Conservation (phyloP, 2,329 filamentous ascomycete genomes). For the Xylariaceae sp. region DNA sequence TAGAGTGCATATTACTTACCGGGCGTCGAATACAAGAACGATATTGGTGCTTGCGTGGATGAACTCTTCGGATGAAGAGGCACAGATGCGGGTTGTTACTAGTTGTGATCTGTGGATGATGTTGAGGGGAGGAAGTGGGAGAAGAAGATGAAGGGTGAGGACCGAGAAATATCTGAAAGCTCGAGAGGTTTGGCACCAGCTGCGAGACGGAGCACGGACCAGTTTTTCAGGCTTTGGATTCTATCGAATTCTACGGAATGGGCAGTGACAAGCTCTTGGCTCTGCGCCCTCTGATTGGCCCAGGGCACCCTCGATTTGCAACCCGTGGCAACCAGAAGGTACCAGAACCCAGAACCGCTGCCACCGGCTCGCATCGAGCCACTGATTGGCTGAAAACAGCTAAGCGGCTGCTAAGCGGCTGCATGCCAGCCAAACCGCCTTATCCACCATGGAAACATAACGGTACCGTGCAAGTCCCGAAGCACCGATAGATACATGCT, state of each 20-base stretch:
- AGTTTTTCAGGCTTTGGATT: conserved; percentile 25
- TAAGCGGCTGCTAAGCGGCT: conserved; percentile 13
- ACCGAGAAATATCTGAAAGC: conserved; percentile 21
- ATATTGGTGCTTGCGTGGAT: conserved; percentile 12
- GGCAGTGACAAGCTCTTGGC: conserved; percentile 18
- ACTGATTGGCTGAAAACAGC: conserved; percentile 28
- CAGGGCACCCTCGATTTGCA: conserved; percentile 2
- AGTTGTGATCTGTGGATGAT: conserved; percentile 8
- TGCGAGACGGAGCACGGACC: conserved; percentile 26
- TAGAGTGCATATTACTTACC: conserved; percentile 13
- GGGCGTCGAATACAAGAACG: conserved; percentile 6
- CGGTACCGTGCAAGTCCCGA: neutral
- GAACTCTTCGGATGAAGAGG: conserved; percentile 14
- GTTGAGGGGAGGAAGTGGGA: conserved; percentile 9
- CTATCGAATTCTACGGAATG: conserved; percentile 33
- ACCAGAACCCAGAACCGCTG: conserved; percentile 17
- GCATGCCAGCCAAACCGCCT: conserved; percentile 11
- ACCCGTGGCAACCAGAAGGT: conserved; percentile 24
- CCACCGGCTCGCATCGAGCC: conserved; percentile 9
- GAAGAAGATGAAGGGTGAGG: conserved; percentile 18
- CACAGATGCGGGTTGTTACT: conserved; percentile 1
- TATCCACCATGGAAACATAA: neutral
- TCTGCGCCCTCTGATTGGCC: conserved; percentile 23
- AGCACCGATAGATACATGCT: too few relatives aligned
- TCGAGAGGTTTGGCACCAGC: conserved; percentile 11